Base-by-base conservation (phyloP, 257 asterid genomes). In the Solanum chiquidenum region DNA sequence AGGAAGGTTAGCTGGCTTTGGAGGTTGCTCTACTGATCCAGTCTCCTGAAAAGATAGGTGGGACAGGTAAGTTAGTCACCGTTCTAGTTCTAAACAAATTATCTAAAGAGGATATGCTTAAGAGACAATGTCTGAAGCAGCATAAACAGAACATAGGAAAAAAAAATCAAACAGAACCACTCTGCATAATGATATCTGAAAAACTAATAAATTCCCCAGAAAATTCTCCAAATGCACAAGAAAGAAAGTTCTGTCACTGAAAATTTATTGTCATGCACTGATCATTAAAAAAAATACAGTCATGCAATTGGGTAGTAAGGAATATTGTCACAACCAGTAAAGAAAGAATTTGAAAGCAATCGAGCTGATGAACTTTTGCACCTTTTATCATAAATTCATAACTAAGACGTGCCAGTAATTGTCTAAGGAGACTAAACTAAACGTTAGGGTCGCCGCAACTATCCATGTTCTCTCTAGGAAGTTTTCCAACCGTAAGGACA, bases 1-100 rank as follows among this genome's bases (percentile, higher is more conserved):
- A 29, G 23, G 85, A 71, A 55, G 10, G 84, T 84, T 79, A 66
- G 86, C 66, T 74, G 79, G 88, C 76, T 74, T 89, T 16, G 83
- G 44, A 42, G 83, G 84, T 49, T 86, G 88, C 83, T 83, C 90
- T 72, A 71, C 83, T 29, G 83, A 37, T 68, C 69, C 89, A 62
- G 72, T 44, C 58, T 84, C 94, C 94, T 93, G 94, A 80, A 80
- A 80, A 46, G 3, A 46, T 80, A 80, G 6, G 68, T 87, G 86
- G 58, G 79, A 88, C 76, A 89, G 42, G 83, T 44, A 10, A 77
- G 83, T 40, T 46, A 35, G 87, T 60, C 42, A 35, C 76, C 11
- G 44, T 58, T 16, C 9, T 80, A 31, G 14, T 68, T 76, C 23
- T 58, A 72, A 72, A 46, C n/a, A 55, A n/a, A 52, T 86, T 25